Percentiles rank a stretch among this genome's conserved stretches.
Evolutionary conservation across 2,329 filamentous ascomycete genomes (phyloP).

Genomic region (Pleomassaria siparia): DNA sequence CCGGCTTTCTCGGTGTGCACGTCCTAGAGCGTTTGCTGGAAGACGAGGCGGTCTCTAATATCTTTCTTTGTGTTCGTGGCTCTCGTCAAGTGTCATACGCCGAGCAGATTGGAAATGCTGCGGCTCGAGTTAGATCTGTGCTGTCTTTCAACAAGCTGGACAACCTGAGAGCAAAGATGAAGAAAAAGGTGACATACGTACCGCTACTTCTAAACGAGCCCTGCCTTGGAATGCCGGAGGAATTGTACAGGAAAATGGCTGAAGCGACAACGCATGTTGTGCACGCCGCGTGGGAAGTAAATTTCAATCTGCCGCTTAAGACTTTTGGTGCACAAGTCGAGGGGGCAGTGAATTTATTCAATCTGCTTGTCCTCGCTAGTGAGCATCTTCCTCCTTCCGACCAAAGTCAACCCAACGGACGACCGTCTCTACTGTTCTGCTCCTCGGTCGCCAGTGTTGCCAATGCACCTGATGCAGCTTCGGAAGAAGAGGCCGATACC

Average conservation of each 20-base stretch:
- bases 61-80: slow-evolving; percentile 57
- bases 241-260: not conserved
- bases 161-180: not conserved
- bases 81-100: not conserved
- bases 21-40: slow-evolving; percentile 47
- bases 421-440: not conserved
- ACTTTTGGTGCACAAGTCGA: not conserved
- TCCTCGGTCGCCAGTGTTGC: not conserved
- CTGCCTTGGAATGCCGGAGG: not conserved
- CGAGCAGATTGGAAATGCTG: not conserved
- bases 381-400: no score
- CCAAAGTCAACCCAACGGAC: not conserved
- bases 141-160: not conserved
- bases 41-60: slow-evolving; percentile 38
- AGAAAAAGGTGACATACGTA: not conserved
- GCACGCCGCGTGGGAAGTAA: not conserved
- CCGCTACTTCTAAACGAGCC: not conserved
- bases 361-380: not conserved
- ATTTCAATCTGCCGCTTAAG: not conserved
- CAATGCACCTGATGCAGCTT: not conserved
- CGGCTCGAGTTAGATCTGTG: not conserved
- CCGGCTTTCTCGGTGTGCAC: slow-evolving; percentile 52
- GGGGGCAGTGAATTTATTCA: not conserved
- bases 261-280: not conserved
- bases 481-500: not conserved